phyloP scores from a whole-genome alignment of 495 filamentous ascomycete species.

The Stereocaulon alpinum region DNA sequence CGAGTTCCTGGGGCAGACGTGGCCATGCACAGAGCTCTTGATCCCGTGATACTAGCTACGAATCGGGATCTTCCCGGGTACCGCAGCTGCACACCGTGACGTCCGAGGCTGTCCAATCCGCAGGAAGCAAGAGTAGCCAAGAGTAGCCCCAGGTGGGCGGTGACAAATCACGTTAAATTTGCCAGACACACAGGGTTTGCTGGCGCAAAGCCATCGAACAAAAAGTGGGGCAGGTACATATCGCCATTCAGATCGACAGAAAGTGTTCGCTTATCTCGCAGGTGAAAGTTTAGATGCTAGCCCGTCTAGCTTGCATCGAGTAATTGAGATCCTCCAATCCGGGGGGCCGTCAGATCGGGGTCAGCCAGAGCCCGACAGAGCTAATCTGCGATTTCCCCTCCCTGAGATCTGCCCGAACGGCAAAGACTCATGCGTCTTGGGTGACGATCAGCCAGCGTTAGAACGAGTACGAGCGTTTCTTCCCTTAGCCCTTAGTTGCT shows the following conservation, averaged over 20 bases:
- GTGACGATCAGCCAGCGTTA: too few species aligned
- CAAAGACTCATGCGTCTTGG: too few species aligned
- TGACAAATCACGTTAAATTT: background rate
- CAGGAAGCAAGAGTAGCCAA: background rate
- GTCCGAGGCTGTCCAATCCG: constrained; percentile 1
- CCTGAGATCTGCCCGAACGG: background rate
- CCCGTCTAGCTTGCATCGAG: background rate
- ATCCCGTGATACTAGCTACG: background rate
- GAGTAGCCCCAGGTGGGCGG: background rate
- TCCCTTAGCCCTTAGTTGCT: background rate
- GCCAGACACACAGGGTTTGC: too few species aligned
- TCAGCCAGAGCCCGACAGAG: background rate
- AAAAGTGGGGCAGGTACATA: background rate
- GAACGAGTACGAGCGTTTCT: constrained; percentile 1
- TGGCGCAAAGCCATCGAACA: background rate
- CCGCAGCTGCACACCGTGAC: background rate
- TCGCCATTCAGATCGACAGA: background rate
- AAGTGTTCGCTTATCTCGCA: constrained; percentile 1
- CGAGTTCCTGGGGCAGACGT: background rate
- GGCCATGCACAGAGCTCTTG: background rate
- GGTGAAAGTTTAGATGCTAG: background rate
- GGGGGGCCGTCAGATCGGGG: background rate
- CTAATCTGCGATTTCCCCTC: background rate
- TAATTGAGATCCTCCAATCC: background rate
- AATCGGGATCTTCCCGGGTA: background rate